Evolutionary conservation across 345 rosid species (phyloP).

Genomic region (Melaleuca quinquenervia): DNA sequence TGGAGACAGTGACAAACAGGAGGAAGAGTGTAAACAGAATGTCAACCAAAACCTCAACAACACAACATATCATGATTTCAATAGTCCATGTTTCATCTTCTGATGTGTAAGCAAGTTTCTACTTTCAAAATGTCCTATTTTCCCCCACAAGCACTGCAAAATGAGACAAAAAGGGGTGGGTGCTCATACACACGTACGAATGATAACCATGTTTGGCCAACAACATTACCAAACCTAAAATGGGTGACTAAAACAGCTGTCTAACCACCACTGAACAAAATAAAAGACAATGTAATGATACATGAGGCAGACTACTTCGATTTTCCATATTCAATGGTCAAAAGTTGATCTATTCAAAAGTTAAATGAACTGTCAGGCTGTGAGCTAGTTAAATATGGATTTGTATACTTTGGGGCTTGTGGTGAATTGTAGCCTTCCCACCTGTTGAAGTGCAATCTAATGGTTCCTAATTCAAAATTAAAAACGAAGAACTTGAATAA

Average conservation of each 20-base stretch:
- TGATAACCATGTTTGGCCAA: background rate
- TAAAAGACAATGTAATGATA: background rate
- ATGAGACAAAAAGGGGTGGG: background rate
- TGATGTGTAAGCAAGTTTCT: background rate
- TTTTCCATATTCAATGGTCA: background rate
- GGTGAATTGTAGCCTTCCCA: background rate
- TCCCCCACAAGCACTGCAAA: background rate
- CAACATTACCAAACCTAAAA: background rate
- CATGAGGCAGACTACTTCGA: background rate
- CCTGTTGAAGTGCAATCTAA: background rate
- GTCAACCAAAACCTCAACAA: background rate
- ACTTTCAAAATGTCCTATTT: background rate
- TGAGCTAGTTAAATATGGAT: background rate
- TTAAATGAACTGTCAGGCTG: background rate
- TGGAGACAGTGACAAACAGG: conserved; percentile 12
- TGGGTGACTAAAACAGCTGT: background rate
- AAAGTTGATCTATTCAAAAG: background rate
- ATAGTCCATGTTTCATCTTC: background rate
- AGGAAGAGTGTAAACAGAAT: background rate
- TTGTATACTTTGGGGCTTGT: background rate
- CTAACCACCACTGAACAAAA: background rate
- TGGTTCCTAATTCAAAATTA: background rate
- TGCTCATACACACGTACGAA: background rate
- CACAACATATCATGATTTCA: background rate
- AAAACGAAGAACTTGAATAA: background rate